Percentiles rank a stretch among this genome's conserved stretches.
phyloP scores from a whole-genome alignment of 1,139 yeast genomes.

The Candida albicans region DNA sequence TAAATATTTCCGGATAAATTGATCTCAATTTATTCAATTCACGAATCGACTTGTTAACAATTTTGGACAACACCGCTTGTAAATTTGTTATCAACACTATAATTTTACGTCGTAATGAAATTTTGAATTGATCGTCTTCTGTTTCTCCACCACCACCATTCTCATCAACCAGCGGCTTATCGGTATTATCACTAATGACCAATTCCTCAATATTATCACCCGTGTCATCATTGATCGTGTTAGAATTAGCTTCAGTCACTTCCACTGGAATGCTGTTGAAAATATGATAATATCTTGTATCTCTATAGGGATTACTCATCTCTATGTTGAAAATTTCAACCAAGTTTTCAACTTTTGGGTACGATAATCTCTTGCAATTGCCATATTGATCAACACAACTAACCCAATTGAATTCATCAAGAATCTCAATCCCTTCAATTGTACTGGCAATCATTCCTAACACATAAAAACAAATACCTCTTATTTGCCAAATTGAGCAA shows the following conservation, averaged over 20 bases:
- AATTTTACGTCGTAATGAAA: constrained; percentile 23
- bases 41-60: constrained; percentile 65
- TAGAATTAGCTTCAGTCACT: constrained; percentile 4
- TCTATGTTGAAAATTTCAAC: constrained; percentile 25
- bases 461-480: constrained; percentile 76
- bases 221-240: background rate
- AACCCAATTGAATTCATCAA: constrained; percentile 80
- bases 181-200: constrained; percentile 4
- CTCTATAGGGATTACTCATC: constrained; percentile 33
- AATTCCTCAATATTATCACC: constrained; percentile 11
- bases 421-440: constrained; percentile 77
- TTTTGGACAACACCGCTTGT: constrained; percentile 63
- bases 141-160: constrained; percentile 11
- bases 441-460: constrained; percentile 76
- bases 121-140: constrained; percentile 5
- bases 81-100: constrained; percentile 55
- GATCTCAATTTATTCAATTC: constrained; percentile 59
- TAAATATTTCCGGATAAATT: constrained; percentile 56
- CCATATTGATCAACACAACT: constrained; percentile 56
- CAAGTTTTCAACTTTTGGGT: constrained; percentile 36
- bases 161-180: background rate
- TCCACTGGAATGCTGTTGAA: constrained; percentile 20
- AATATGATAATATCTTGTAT: constrained; percentile 29
- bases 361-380: constrained; percentile 55
- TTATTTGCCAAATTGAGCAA: constrained; percentile 61